Percentiles rank a stretch among this genome's conserved stretches.
These are phyloP conservation scores for Cordyceps javanica DNA, from an alignment of 2,329 filamentous ascomycete genomes.

Conservation along the genomic window DNA sequence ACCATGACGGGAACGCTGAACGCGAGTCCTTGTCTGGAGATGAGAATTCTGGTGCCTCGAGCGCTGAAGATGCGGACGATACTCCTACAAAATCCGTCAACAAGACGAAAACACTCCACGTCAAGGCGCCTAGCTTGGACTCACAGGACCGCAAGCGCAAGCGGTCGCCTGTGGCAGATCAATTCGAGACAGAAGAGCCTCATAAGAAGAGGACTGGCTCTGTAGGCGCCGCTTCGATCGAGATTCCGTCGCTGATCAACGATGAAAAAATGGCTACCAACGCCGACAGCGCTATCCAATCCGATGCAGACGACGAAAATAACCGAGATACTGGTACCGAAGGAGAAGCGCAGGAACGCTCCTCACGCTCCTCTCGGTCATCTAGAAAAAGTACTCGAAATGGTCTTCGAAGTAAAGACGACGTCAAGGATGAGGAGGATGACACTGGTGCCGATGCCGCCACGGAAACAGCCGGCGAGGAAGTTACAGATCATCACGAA, in stretches of 20 bases:
- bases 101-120: conserved; percentile 20
- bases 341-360: conserved; percentile 25
- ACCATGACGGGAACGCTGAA: conserved; percentile 21
- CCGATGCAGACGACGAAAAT: conserved; percentile 41
- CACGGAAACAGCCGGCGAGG: conserved; percentile 26
- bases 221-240: conserved; percentile 31
- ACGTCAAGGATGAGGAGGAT: conserved; percentile 17
- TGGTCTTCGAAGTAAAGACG: conserved; percentile 33
- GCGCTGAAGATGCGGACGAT: conserved; percentile 30
- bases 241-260: conserved; percentile 26
- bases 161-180: conserved; percentile 39
- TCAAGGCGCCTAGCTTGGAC: conserved; percentile 16
- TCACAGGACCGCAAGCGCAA: conserved; percentile 43
- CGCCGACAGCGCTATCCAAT: conserved; percentile 32
- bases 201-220: conserved; percentile 50
- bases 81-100: conserved; percentile 29
- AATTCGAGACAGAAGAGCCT: conserved; percentile 41
- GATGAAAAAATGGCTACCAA: conserved; percentile 32
- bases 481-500: conserved; percentile 27
- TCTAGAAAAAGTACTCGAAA: conserved; percentile 37
- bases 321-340: conserved; percentile 25
- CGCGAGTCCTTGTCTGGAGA: conserved; percentile 33
- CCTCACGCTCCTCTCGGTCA: conserved; percentile 28
- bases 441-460: conserved; percentile 16
- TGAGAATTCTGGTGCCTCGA: conserved; percentile 33